Percentiles rank a stretch among this genome's conserved stretches.
Evolutionary conservation across 2,329 filamentous ascomycete species (phyloP).

Genomic region (Dothistroma septosporum): DNA sequence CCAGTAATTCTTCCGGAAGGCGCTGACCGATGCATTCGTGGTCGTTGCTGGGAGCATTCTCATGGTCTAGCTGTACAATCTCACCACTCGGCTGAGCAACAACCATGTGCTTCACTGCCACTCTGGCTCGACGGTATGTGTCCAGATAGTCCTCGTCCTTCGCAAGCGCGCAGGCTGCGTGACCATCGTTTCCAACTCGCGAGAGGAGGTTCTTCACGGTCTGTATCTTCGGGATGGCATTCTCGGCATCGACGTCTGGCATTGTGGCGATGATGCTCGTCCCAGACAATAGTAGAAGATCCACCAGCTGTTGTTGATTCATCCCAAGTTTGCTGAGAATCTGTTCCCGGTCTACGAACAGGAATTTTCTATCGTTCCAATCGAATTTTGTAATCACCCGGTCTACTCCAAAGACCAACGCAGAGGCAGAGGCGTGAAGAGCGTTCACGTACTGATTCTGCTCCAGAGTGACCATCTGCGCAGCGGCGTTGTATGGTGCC

Average conservation of each 20-base stretch:
- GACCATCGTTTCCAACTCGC: slow-evolving; percentile 61
- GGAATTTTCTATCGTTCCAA: slow-evolving; percentile 61
- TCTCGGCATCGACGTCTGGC: slow-evolving; percentile 59
- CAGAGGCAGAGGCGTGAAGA: slow-evolving; percentile 78
- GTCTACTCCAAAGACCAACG: slow-evolving; percentile 79
- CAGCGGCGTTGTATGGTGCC: slow-evolving; percentile 81
- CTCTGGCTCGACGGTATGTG: slow-evolving; percentile 78
- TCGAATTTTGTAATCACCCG: slow-evolving; percentile 67
- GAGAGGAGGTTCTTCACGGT: slow-evolving; percentile 77
- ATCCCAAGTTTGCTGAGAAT: slow-evolving; percentile 64
- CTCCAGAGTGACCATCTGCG: slow-evolving; percentile 76
- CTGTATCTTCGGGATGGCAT: slow-evolving; percentile 53
- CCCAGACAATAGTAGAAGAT: slow-evolving; percentile 54
- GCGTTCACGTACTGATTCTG: slow-evolving; percentile 66
- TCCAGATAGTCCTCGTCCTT: slow-evolving; percentile 82
- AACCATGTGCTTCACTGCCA: slow-evolving; percentile 83
- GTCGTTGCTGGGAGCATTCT: slow-evolving; percentile 73
- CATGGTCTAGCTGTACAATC: slow-evolving; percentile 68
- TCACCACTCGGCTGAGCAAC: slow-evolving; percentile 74
- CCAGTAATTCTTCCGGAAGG: slow-evolving; percentile 82
- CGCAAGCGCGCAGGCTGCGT: slow-evolving; percentile 67
- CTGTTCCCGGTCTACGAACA: slow-evolving; percentile 53
- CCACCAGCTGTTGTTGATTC: slow-evolving; percentile 70
- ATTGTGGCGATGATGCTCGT: slow-evolving; percentile 64
- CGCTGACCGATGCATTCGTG: slow-evolving; percentile 88